Evolutionary conservation across 257 asterid species (phyloP).

Genomic region (Forsythia suspensa): DNA sequence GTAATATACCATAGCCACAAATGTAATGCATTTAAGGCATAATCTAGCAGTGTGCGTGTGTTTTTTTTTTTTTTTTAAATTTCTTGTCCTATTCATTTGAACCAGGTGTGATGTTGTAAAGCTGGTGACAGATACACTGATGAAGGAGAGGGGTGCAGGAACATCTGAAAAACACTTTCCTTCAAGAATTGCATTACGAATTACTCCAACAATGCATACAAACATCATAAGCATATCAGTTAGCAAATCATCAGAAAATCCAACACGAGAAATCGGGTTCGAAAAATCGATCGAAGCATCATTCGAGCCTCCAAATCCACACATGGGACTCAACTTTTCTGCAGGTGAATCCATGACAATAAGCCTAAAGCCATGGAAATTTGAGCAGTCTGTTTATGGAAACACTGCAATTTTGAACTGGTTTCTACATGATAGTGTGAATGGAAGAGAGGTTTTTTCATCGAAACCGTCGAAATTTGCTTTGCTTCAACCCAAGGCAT

Average conservation of each 20-base stretch:
- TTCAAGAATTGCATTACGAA: conserved; percentile 61
- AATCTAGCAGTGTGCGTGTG: too few relatives aligned
- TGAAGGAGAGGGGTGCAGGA: conserved; percentile 59
- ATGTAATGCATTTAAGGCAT: too few relatives aligned
- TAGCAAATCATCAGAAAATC: conserved; percentile 73
- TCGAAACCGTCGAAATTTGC: conserved; percentile 74
- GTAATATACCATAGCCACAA: too few relatives aligned
- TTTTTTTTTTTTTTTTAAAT: neutral
- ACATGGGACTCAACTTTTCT: conserved; percentile 58
- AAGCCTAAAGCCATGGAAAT: conserved; percentile 81
- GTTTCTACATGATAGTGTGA: conserved; percentile 70
- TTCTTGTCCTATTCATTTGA: neutral
- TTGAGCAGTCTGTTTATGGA: conserved; percentile 76
- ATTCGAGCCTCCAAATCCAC: conserved; percentile 53
- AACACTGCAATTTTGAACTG: conserved; percentile 58
- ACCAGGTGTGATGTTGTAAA: conserved; percentile 69
- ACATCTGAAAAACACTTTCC: conserved; percentile 60
- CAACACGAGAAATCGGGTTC: conserved; percentile 46
- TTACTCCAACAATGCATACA: conserved; percentile 63
- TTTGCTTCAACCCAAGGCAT: conserved; percentile 63
- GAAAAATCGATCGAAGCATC: conserved; percentile 70
- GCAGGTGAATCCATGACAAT: conserved; percentile 57
- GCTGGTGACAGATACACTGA: conserved; percentile 52
- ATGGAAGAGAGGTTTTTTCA: conserved; percentile 84
- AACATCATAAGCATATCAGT: conserved; percentile 67